Evolutionary conservation across 2,329 filamentous ascomycete genomes (phyloP).

Genomic region (Aureobasidium melanogenum): DNA sequence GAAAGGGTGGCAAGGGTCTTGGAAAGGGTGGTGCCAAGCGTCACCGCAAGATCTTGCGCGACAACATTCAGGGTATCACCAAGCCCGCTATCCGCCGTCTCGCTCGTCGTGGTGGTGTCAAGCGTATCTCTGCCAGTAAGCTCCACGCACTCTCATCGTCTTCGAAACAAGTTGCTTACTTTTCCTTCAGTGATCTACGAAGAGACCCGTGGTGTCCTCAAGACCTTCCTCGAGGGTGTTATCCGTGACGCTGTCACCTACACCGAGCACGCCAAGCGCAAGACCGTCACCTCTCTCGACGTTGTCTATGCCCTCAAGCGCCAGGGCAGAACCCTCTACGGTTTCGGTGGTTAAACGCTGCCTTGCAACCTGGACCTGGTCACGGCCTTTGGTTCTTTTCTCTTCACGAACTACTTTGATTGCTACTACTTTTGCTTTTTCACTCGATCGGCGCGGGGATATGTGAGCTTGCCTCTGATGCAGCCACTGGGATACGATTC

Average conservation of each 20-base stretch:
- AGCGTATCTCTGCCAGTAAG: constrained; percentile 95
- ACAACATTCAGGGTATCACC: constrained; percentile 99
- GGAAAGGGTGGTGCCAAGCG: constrained; percentile 98
- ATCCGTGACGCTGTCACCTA: constrained; percentile 74
- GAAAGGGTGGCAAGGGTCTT: constrained; percentile 95
- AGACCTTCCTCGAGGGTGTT: constrained; percentile 76
- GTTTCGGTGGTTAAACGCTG: constrained; percentile 53
- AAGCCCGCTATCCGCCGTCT: constrained; percentile 98
- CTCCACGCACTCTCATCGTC: background rate
- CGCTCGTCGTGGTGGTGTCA: constrained; percentile 97
- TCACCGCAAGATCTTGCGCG: constrained; percentile 97
- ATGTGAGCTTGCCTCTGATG: constrained; percentile 9
- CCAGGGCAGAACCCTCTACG: constrained; percentile 58
- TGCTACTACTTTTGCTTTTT: constrained; percentile 1
- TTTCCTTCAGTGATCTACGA: constrained; percentile 61
- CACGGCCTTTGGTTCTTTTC: background rate
- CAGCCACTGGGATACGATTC: constrained; percentile 1
- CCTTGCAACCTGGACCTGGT: background rate
- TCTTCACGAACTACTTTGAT: constrained; percentile 3
- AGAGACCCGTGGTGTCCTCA: constrained; percentile 72
- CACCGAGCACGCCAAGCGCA: constrained; percentile 75
- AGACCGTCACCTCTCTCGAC: constrained; percentile 57
- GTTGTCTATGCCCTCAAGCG: constrained; percentile 57
- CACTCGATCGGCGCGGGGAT: background rate
- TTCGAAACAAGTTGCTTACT: background rate